Evolutionary conservation across 208 protist genomes (phyloP).

Genomic region (Leishmania mexicana): DNA sequence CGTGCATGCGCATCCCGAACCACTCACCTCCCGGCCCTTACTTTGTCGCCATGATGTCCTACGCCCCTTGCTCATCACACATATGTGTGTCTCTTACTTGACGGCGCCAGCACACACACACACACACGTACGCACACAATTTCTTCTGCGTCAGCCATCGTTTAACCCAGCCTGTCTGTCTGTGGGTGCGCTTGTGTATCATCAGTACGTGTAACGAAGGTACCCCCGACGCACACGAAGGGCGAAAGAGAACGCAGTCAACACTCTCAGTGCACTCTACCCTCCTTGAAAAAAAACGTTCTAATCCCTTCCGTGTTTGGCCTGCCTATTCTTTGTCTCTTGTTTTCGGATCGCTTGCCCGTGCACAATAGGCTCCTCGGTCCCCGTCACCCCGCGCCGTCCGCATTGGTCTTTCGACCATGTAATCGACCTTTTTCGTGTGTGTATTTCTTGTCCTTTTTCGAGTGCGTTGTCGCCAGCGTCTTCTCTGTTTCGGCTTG

Average conservation of each 20-base stretch:
- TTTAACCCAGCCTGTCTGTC: background rate
- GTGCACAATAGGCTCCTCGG: background rate
- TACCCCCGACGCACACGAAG: background rate
- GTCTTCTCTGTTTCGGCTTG: background rate
- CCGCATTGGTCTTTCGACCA: background rate
- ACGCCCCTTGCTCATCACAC: background rate
- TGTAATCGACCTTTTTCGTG: background rate
- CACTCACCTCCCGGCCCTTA: background rate
- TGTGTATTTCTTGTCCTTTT: background rate
- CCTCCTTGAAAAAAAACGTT: background rate
- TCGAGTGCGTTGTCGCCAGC: background rate
- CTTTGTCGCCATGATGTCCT: background rate
- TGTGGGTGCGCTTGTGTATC: background rate
- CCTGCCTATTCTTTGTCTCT: too few relatives aligned
- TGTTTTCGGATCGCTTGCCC: background rate
- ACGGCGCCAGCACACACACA: background rate
- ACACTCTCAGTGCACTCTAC: background rate
- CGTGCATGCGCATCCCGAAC: background rate
- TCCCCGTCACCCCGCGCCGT: background rate
- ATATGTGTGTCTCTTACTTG: background rate
- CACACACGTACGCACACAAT: background rate
- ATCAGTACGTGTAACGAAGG: background rate
- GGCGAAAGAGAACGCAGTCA: background rate
- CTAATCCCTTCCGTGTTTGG: background rate
- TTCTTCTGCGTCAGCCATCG: background rate